phyloP scores from a whole-genome alignment of 1,284 basidiomycete species.

The Ganoderma boninense region DNA sequence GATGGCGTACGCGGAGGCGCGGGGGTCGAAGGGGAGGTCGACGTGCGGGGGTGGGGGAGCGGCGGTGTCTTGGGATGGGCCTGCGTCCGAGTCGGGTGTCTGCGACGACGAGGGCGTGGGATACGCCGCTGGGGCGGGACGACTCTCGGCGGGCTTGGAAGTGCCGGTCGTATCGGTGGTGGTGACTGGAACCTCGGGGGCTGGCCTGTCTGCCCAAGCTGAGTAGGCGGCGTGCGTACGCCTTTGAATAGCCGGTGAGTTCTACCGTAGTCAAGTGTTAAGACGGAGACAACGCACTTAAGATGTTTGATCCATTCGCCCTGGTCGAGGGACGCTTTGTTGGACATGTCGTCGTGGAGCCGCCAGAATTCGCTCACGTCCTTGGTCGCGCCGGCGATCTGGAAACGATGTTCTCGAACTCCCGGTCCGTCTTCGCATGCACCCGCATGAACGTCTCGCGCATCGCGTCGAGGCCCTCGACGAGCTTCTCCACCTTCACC shows the following conservation, averaged over 20 bases:
- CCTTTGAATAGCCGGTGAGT: not conserved
- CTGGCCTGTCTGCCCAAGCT: not conserved
- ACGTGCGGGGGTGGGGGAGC: not conserved
- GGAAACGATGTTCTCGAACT: slow-evolving; percentile 19
- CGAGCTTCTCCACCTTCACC: slow-evolving; percentile 25
- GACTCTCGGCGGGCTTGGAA: not conserved
- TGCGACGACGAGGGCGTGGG: not conserved
- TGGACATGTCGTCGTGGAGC: slow-evolving; percentile 4
- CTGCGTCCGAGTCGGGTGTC: not conserved
- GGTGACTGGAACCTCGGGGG: not conserved
- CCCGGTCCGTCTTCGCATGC: slow-evolving; percentile 10
- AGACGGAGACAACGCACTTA: not conserved
- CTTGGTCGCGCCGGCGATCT: not conserved
- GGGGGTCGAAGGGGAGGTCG: not conserved
- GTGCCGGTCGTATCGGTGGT: not conserved
- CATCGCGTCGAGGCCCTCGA: slow-evolving; percentile 17
- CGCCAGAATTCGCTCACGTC: slow-evolving; percentile 18
- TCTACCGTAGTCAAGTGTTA: too few species aligned
- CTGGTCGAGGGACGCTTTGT: not conserved
- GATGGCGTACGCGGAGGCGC: slow-evolving; percentile 22
- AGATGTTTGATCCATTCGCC: not conserved
- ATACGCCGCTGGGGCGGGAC: not conserved
- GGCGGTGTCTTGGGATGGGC: not conserved
- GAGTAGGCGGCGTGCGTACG: not conserved
- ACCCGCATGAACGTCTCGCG: slow-evolving; percentile 16